These are phyloP conservation scores for Ganoderma multipileum DNA, from an alignment of 1,284 basidiomycete species.

Conservation along the genomic window DNA sequence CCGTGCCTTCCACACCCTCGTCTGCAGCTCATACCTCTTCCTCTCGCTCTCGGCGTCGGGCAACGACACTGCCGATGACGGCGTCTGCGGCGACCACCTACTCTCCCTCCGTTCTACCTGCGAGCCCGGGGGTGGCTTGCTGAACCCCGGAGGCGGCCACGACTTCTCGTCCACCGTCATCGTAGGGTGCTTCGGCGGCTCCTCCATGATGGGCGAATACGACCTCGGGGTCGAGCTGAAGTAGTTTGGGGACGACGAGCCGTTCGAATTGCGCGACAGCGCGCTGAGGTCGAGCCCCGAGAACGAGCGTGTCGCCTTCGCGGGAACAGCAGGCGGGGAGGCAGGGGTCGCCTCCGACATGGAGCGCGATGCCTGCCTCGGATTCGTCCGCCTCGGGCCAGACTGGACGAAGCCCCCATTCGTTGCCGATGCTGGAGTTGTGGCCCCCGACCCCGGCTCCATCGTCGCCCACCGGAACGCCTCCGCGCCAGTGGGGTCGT, in stretches of 20 bases:
- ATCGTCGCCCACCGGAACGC: conserved; percentile 27
- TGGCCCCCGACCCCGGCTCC: not conserved
- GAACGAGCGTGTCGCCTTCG: conserved; percentile 21
- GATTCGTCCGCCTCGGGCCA: conserved; percentile 2
- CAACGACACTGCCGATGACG: conserved; percentile 33
- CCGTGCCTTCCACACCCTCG: conserved; percentile 65
- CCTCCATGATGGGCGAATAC: conserved; percentile 30
- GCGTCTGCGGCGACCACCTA: conserved; percentile 18
- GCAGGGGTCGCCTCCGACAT: conserved; percentile 28
- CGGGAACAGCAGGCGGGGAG: conserved; percentile 13
- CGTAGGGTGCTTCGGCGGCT: conserved; percentile 28
- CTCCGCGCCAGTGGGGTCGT: conserved; percentile 63
- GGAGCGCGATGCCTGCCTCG: conserved; percentile 19
- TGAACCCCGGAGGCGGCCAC: conserved; percentile 24
- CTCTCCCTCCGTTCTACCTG: conserved; percentile 15
- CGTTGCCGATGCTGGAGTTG: conserved; percentile 13
- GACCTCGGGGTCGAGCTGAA: conserved; percentile 25
- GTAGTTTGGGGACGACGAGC: conserved; percentile 24
- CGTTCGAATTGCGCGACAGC: conserved; percentile 7
- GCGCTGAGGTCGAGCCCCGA: conserved; percentile 10
- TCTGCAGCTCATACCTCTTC: conserved; percentile 62
- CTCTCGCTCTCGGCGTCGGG: conserved; percentile 64
- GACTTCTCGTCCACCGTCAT: conserved; percentile 15
- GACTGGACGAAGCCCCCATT: conserved; percentile 4
- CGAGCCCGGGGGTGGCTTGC: conserved; percentile 16